Base-by-base conservation (phyloP, 306 rosid genomes). In the Cucurbita argyrosperma region DNA sequence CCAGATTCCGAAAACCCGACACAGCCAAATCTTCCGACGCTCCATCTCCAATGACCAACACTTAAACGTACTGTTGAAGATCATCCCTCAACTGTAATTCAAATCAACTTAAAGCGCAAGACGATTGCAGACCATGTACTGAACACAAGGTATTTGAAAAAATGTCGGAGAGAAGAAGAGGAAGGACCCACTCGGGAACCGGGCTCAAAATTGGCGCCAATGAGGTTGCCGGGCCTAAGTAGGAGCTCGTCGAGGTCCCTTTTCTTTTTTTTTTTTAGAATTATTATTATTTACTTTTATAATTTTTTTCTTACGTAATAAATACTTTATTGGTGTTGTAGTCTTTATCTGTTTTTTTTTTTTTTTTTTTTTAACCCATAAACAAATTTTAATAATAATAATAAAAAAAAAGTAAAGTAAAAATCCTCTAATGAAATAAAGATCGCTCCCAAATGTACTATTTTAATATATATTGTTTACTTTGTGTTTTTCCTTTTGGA, bases 21-120 rank as follows among this genome's bases (percentile, higher is more conserved):
- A 88, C 67, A 59, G 98, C 97, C 81, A 94, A 84, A 79, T 94
- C 98, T 76, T 94, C 98, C 83, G 90, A 80, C 39, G 96, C 98
- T 18, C 96, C 98, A 3, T 96, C 96, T 1, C 96, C 97, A 7
- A 88, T 92, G 52, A 90, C 96, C 79, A 94, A 78, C 15, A 94
- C 96, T 78, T 85, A 85, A 21, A 76, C 97, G 56, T 74, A 89
- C 72, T 84, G 74, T 72, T 82, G 87, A 72, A 93, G 86, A 74
- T 84, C 96, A 21, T 93, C 92, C 79, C 97, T 80, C 72, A 90
- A 82, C 88, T 89, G 85, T 64, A 76, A 35, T 16, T 52, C 39
- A 26, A 46, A 71, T 12, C 9, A 39, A 65, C 23, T 13, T 7
- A 46, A 46, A 23, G 12, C 19, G 13, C 26, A 51, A 49, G 15